A percentile compares a stretch with the other conserved stretches of the same genome.
These are phyloP conservation scores for Paxillus rubicundulus DNA, from an alignment of 768 basidiomycete species.

Conservation along the genomic window DNA sequence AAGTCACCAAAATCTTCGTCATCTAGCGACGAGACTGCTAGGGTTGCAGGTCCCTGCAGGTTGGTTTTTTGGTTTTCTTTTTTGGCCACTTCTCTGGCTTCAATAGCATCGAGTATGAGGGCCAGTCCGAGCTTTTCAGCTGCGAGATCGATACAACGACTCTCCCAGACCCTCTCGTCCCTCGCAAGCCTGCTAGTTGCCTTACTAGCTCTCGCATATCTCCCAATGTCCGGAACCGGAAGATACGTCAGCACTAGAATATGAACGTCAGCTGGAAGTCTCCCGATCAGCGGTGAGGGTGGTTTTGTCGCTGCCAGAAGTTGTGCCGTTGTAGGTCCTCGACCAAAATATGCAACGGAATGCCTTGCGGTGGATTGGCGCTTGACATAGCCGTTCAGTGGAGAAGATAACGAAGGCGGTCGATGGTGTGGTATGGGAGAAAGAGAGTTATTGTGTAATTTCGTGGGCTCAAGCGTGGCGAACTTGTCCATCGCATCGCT, in stretches of 20 bases:
- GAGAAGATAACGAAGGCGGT: not conserved
- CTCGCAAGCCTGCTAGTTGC: conserved; percentile 59
- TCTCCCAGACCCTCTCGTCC: conserved; percentile 81
- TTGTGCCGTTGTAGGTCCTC: not conserved
- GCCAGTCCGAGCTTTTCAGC: conserved; percentile 44
- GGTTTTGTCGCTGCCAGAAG: conserved; percentile 23
- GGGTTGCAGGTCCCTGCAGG: conserved; percentile 55
- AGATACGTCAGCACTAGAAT: conserved; percentile 69
- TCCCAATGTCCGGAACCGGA: conserved; percentile 77
- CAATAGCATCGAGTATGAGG: conserved; percentile 57
- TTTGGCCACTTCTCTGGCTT: conserved; percentile 41
- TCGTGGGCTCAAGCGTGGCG: conserved; percentile 75
- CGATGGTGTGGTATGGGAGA: conserved; percentile 24
- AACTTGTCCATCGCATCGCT: conserved; percentile 80
- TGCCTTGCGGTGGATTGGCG: conserved; percentile 2
- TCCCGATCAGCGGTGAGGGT: conserved; percentile 56
- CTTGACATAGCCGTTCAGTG: conserved; percentile 17
- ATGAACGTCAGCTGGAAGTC: conserved; percentile 76
- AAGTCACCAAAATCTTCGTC: conserved; percentile 90
- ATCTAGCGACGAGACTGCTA: conserved; percentile 42
- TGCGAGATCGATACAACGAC: conserved; percentile 62
- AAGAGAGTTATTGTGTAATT: conserved; percentile 42
- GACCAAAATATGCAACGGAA: conserved; percentile 8
- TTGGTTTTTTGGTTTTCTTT: conserved; percentile 28
- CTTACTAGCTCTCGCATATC: conserved; percentile 66